Evolutionary conservation across 352 stramenopile genomes (phyloP), one percentile per base, ranked within the genome.

Genomic region (Phytophthora macrochlamydospora): DNA sequence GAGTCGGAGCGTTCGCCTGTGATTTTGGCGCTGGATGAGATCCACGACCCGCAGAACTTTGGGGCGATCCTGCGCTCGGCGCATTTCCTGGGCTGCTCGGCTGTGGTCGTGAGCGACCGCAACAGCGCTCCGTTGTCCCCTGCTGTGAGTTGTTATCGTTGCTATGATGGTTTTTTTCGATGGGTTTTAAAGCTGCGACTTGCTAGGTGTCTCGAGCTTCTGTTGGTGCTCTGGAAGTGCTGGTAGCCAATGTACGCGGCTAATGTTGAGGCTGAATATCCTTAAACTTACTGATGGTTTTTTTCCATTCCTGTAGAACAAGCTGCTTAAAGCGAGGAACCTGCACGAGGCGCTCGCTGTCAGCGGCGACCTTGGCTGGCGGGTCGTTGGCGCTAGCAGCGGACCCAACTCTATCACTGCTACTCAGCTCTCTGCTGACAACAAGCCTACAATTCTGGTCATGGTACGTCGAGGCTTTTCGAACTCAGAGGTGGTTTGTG

Each of bases 41-140:
- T 94, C 29, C 85, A 94, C 46, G 87, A 94, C 57, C 85, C 87
- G 1, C 87, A 94, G 76, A 94, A 93, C 58, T 81, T 93, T 51
- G 87, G 87, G 35, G 87, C 84, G 0, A 91, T 94, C 32, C 75
- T 94, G 4, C 84, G 87, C 13, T 93, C 87, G 4, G 84, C 84
- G 1, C 83, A 93, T 58, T 94, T 94, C 37, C 75, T 94, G 24
- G 87, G 84, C 52, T 91, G 81, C 48, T 71, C 79, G 3, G 79
- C 74, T 0, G 81, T 94, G 2, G 49, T 94, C 12, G 65, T 90
- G 31, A 94, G 84, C 57, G 81, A 90, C 32, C 79, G 77, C 13
- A 92, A 94, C 58, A 89, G 65, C 18, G 87, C 87, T 7, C 84
- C 87, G 5, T 63, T 94, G 40, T 92, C 87, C 32, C 84, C 87